Percentiles rank a stretch among this genome's conserved stretches.
These are phyloP conservation scores for Cucurbita pepo DNA, from an alignment of 306 rosid species.

Conservation along the genomic window DNA sequence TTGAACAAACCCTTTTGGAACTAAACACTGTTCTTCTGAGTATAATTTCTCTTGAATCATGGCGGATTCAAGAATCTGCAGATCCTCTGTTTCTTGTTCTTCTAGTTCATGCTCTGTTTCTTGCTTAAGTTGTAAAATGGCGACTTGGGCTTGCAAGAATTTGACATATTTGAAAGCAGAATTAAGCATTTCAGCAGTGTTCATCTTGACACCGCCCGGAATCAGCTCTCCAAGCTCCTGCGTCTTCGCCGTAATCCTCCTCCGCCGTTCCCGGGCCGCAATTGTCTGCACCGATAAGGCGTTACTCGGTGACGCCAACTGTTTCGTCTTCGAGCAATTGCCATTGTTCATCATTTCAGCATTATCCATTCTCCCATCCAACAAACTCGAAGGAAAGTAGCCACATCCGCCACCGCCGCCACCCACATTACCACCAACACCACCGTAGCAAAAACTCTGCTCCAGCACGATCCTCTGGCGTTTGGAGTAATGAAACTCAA, in stretches of 20 bases:
- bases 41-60: constrained; percentile 57
- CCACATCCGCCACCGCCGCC: not conserved
- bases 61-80: constrained; percentile 29
- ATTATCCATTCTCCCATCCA: not conserved
- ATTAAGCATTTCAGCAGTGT: constrained; percentile 76
- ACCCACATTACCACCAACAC: not conserved
- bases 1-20: constrained; percentile 26
- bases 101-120: not conserved
- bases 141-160: constrained; percentile 58
- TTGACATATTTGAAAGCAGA: constrained; percentile 61
- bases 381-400: not conserved
- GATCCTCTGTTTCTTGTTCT: constrained; percentile 5
- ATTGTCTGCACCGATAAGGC: constrained; percentile 40
- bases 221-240: constrained; percentile 63
- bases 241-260: constrained; percentile 51
- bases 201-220: constrained; percentile 71
- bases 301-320: not conserved
- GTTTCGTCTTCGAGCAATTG: not conserved
- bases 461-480: not conserved
- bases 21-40: constrained; percentile 50
- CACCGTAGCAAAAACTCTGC: not conserved
- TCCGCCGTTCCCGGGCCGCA: constrained; percentile 74
- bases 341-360: not conserved
- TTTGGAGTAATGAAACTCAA: not conserved
- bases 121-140: constrained; percentile 32